phyloP scores from a whole-genome alignment of 805 yeast genomes.

The Cyberlindnera saturnus region DNA sequence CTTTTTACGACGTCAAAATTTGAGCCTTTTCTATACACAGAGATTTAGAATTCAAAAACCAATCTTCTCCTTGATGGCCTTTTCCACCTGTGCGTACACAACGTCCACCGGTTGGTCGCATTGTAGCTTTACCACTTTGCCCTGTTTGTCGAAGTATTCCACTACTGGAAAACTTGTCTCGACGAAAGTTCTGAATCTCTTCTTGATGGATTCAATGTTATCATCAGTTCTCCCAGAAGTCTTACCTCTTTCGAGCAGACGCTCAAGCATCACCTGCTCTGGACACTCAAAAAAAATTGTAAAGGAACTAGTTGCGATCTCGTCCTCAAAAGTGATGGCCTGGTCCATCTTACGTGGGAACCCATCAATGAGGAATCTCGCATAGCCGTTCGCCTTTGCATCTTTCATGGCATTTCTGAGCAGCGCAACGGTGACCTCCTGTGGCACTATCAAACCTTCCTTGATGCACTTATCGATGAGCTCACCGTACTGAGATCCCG shows the following conservation, averaged over 20 bases:
- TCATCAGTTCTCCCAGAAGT: conserved; percentile 94
- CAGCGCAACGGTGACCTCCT: conserved; percentile 78
- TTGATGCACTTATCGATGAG: conserved; percentile 77
- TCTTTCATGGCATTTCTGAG: conserved; percentile 73
- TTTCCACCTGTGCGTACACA: conserved; percentile 66
- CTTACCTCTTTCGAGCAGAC: conserved; percentile 86
- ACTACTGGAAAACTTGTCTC: conserved; percentile 95
- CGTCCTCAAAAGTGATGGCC: conserved; percentile 85
- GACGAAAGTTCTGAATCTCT: conserved; percentile 79
- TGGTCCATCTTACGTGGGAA: conserved; percentile 99
- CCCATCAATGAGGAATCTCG: conserved; percentile 80
- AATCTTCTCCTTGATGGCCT: conserved; percentile 48
- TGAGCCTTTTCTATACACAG: background rate
- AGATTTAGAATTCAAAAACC: background rate
- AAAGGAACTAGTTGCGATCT: conserved; percentile 63
- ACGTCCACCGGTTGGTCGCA: conserved; percentile 79
- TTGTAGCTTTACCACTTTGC: conserved; percentile 67
- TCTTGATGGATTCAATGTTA: conserved; percentile 82
- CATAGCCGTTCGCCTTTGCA: conserved; percentile 40
- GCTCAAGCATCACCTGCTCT: conserved; percentile 72
- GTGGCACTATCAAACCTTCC: conserved; percentile 92
- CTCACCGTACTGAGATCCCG: conserved; percentile 79
- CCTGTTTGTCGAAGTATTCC: conserved; percentile 67
- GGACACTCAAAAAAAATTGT: conserved; percentile 79
- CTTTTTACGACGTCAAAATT: background rate